Evolutionary conservation across 768 basidiomycete species (phyloP).

Genomic region (Mycena albidolilacea): DNA sequence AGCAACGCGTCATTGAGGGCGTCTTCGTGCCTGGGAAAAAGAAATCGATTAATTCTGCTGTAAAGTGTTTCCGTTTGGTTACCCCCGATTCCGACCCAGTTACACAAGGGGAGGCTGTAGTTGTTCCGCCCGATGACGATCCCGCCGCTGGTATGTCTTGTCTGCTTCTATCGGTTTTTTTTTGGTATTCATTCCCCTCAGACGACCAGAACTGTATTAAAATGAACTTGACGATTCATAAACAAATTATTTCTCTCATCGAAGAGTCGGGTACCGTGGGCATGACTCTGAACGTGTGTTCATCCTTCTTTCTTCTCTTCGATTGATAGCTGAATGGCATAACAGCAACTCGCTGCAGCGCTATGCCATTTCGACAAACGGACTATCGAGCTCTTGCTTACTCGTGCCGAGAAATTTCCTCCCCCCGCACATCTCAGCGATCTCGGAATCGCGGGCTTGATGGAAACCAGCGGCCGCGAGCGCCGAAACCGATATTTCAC

Average conservation of each 20-base stretch:
- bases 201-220: conserved; percentile 61
- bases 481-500: conserved; percentile 91
- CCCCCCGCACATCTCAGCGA: conserved; percentile 83
- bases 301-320: neutral
- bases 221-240: conserved; percentile 78
- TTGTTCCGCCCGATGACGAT: conserved; percentile 54
- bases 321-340: conserved; percentile 2
- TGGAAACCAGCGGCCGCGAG: conserved; percentile 90
- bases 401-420: conserved; percentile 72
- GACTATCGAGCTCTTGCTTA: conserved; percentile 85
- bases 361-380: conserved; percentile 84
- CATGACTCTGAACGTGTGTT: conserved; percentile 77
- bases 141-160: conserved; percentile 48
- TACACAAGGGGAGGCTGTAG: conserved; percentile 49
- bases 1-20: conserved; percentile 82
- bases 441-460: conserved; percentile 76
- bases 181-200: conserved; percentile 31
- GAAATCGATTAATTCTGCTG: conserved; percentile 58
- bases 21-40: conserved; percentile 75
- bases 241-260: conserved; percentile 83
- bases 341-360: conserved; percentile 73
- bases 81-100: conserved; percentile 54
- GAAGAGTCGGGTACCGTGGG: conserved; percentile 78
- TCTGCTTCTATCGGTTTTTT: neutral
- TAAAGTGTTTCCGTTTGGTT: conserved; percentile 80